A percentile compares a stretch with the other conserved stretches of the same genome.
Evolutionary conservation across 2,329 filamentous ascomycete genomes (phyloP).

Genomic region (Penicillium sp.): DNA sequence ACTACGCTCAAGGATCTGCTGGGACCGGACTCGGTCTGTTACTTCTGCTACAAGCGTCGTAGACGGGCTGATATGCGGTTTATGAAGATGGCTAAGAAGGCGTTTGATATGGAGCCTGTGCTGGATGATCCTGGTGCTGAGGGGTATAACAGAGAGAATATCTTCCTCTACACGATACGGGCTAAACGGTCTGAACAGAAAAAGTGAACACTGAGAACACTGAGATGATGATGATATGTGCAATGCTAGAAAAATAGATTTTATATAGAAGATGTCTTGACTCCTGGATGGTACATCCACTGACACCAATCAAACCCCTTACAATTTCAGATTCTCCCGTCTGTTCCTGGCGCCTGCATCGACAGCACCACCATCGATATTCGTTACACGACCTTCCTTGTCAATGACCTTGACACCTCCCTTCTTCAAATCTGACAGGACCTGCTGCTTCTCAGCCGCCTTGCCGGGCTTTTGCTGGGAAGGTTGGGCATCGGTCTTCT

Average conservation of each 20-base stretch:
- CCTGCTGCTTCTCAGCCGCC: slow-evolving; percentile 48
- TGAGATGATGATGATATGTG: slow-evolving; percentile 5
- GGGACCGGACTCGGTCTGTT: slow-evolving; percentile 61
- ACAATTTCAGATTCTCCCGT: slow-evolving; percentile 38
- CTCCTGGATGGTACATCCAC: slow-evolving; percentile 4
- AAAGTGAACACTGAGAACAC: no score
- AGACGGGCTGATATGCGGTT: slow-evolving; percentile 75
- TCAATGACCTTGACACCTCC: slow-evolving; percentile 90
- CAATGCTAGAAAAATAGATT: slow-evolving; percentile 11
- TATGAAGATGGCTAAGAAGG: slow-evolving; percentile 65
- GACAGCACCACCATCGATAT: slow-evolving; percentile 77
- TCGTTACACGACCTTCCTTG: slow-evolving; percentile 77
- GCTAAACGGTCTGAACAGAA: slow-evolving; percentile 16
- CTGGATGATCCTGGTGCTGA: slow-evolving; percentile 50
- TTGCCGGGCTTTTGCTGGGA: slow-evolving; percentile 46
- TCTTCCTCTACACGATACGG: slow-evolving; percentile 40
- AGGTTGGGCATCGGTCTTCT: slow-evolving; percentile 55
- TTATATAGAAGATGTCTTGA: slow-evolving; percentile 9
- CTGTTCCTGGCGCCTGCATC: slow-evolving; percentile 28
- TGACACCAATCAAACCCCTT: slow-evolving; percentile 1
- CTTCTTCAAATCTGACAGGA: slow-evolving; percentile 69
- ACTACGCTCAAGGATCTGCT: slow-evolving; percentile 72
- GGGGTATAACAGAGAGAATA: slow-evolving; percentile 37
- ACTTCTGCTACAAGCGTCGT: slow-evolving; percentile 94
- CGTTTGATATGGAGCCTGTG: slow-evolving; percentile 61